Evolutionary conservation across 192 early-diverging fungal genomes (phyloP).

Genomic region (Spinellus fusiger): DNA sequence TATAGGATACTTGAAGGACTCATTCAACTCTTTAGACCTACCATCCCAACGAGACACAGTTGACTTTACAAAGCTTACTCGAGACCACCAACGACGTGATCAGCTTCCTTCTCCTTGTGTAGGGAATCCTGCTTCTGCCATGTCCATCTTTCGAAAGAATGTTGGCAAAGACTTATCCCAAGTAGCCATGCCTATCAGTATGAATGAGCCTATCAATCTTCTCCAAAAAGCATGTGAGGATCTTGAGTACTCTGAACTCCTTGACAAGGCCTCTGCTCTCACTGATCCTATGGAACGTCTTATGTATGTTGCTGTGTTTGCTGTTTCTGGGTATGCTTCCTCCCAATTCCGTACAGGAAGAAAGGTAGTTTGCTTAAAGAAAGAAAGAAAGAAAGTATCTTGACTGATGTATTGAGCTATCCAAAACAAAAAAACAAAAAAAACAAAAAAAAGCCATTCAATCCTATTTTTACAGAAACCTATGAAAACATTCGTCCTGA

Average conservation of each 20-base stretch:
- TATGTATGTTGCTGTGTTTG: slow-evolving; percentile 79
- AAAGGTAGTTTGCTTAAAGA: slow-evolving; percentile 37
- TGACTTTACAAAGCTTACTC: background rate
- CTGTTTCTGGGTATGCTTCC: slow-evolving; percentile 76
- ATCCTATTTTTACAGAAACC: slow-evolving; percentile 96
- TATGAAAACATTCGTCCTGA: slow-evolving; percentile 85
- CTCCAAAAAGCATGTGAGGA: slow-evolving; percentile 90
- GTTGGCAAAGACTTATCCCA: slow-evolving; percentile 92
- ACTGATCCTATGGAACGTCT: slow-evolving; percentile 67
- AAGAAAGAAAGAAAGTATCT: background rate
- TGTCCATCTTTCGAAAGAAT: slow-evolving; percentile 85
- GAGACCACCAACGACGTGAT: slow-evolving; percentile 47
- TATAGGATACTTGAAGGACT: background rate
- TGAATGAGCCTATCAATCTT: slow-evolving; percentile 93
- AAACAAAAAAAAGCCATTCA: slow-evolving; percentile 65
- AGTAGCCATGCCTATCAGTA: slow-evolving; percentile 87
- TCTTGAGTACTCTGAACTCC: slow-evolving; percentile 78
- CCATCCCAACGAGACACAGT: background rate
- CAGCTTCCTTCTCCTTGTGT: slow-evolving; percentile 68
- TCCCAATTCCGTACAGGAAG: slow-evolving; percentile 74
- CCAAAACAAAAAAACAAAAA: background rate
- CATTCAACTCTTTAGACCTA: background rate
- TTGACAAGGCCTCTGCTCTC: slow-evolving; percentile 64
- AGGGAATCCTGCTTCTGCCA: slow-evolving; percentile 67
- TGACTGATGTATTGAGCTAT: background rate